Evolutionary conservation across 2,329 filamentous ascomycete species (phyloP).

Genomic region (Monilinia fructicola): DNA sequence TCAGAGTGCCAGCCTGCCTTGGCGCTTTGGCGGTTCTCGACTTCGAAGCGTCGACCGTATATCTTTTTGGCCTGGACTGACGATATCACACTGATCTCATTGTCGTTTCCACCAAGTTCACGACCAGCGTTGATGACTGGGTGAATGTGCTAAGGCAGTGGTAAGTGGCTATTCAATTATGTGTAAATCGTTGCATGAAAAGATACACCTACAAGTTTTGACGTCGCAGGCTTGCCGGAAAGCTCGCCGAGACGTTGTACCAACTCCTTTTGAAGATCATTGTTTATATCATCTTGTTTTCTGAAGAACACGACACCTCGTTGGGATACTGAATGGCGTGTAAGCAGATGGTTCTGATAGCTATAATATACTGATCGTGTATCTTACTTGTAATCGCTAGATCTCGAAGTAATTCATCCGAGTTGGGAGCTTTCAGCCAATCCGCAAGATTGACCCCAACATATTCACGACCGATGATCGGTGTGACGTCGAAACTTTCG

Average conservation of each 20-base stretch:
- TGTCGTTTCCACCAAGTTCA: slow-evolving; percentile 55
- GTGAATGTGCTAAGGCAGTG: slow-evolving; percentile 53
- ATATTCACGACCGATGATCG: slow-evolving; percentile 50
- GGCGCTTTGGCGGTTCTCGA: slow-evolving; percentile 48
- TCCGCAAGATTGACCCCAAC: slow-evolving; percentile 46
- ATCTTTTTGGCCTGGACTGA: slow-evolving; percentile 55
- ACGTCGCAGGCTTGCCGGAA: slow-evolving; percentile 55
- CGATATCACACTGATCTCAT: slow-evolving; percentile 64
- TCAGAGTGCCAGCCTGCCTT: slow-evolving; percentile 59
- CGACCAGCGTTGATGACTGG: slow-evolving; percentile 55
- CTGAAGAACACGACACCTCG: slow-evolving; percentile 71
- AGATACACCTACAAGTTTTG: slow-evolving; percentile 44
- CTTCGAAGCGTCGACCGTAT: slow-evolving; percentile 46
- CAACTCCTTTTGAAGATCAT: slow-evolving; percentile 65
- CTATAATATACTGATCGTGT: neutral
- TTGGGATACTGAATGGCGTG: slow-evolving; percentile 55
- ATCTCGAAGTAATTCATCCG: slow-evolving; percentile 50
- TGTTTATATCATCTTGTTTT: slow-evolving; percentile 58
- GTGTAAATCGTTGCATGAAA: no score
- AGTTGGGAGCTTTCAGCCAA: slow-evolving; percentile 48
- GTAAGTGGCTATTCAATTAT: neutral
- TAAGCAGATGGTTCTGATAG: slow-evolving; percentile 4
- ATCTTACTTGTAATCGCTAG: slow-evolving; percentile 48
- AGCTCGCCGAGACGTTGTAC: slow-evolving; percentile 60
- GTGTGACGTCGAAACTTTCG: slow-evolving; percentile 45